A percentile compares a stretch with the other conserved stretches of the same genome.
Evolutionary conservation across 2,329 filamentous ascomycete genomes (phyloP).

Genomic region (Neospermospora avenae): DNA sequence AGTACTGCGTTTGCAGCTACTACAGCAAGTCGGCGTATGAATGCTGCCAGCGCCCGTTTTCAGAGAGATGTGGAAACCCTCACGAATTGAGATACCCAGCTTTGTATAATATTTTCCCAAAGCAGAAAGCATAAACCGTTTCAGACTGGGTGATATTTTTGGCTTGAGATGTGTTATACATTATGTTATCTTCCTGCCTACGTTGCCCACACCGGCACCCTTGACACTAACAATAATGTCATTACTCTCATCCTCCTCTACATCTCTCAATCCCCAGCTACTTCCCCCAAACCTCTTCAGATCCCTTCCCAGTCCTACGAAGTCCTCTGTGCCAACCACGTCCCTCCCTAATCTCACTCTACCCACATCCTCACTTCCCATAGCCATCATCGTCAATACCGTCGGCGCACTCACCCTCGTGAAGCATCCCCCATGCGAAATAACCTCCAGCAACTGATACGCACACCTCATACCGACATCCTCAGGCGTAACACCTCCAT

Average conservation of each 20-base stretch:
- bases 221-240: conserved; percentile 82
- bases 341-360: conserved; percentile 77
- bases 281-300: conserved; percentile 84
- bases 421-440: conserved; percentile 79
- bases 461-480: conserved; percentile 87
- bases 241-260: conserved; percentile 51
- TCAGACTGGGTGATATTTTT: neutral
- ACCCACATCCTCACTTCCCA: conserved; percentile 96
- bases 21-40: conserved; percentile 28
- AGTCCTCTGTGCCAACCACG: conserved; percentile 75
- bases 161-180: conserved; percentile 11
- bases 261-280: conserved; percentile 84
- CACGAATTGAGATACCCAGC: conserved; percentile 8
- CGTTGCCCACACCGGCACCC: conserved; percentile 88
- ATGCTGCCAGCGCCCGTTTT: conserved; percentile 26
- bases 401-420: conserved; percentile 68
- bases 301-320: conserved; percentile 79
- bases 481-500: conserved; percentile 81
- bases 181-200: conserved; percentile 81
- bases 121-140: neutral
- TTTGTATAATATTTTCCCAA: conserved; percentile 8
- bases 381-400: conserved; percentile 87
- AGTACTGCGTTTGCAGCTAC: conserved; percentile 29
- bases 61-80: conserved; percentile 23
- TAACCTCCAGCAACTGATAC: conserved; percentile 80